Conservation (phyloP, 78 protist species). For the Speleostelium caveatum region DNA sequence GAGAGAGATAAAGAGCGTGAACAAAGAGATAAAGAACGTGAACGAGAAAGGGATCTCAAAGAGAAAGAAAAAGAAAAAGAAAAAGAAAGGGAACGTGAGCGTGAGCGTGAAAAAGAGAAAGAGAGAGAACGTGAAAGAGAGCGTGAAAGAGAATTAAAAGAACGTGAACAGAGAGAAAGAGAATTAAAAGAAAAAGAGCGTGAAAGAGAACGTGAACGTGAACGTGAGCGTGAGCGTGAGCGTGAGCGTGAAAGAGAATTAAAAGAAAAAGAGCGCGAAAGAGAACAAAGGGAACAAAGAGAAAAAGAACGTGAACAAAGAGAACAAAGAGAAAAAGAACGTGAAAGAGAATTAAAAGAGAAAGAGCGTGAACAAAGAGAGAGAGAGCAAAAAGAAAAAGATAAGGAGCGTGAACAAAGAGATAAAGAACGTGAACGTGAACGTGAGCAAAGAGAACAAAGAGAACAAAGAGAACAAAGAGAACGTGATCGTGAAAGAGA, state of each 20-base stretch:
- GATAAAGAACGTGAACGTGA: background rate
- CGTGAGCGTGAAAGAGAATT: background rate
- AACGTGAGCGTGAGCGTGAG: background rate
- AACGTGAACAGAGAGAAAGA: background rate
- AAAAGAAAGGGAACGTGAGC: background rate
- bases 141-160: constrained; percentile 11
- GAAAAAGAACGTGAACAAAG: background rate
- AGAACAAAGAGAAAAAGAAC: background rate
- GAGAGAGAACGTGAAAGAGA: background rate
- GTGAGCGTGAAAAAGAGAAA: background rate
- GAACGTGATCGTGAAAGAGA: background rate
- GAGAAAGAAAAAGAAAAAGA: background rate
- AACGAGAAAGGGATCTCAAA: background rate
- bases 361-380: background rate
- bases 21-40: background rate
- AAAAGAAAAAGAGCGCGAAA: background rate
- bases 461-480: background rate
- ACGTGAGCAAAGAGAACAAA: background rate
- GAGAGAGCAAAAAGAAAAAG: background rate
- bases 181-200: background rate
- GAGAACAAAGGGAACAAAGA: background rate
- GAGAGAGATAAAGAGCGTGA: background rate
- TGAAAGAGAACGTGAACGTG: background rate
- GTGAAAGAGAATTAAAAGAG: background rate
- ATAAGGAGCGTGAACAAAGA: background rate